Conservation (phyloP, 2,329 filamentous ascomycete genomes). For the Lachnellula arida region DNA sequence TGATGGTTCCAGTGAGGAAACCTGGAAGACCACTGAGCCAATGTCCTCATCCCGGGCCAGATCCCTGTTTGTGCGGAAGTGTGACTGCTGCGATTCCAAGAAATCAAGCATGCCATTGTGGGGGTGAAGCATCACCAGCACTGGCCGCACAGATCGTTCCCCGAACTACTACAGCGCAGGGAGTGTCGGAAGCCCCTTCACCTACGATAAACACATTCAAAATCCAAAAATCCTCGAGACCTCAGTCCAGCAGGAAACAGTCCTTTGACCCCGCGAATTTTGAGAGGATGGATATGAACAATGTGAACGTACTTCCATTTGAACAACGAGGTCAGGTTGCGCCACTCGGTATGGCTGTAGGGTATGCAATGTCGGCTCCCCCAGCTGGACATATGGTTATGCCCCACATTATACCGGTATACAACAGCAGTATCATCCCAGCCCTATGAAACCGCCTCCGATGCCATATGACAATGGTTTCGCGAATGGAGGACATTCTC, state of each 20-base stretch:
- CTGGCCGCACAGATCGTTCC: slow-evolving; percentile 6
- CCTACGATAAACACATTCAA: slow-evolving; percentile 28
- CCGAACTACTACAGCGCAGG: not conserved
- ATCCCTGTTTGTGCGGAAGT: slow-evolving; percentile 53
- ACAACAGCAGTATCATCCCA: slow-evolving; percentile 17
- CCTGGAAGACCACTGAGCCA: slow-evolving; percentile 65
- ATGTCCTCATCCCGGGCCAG: slow-evolving; percentile 55
- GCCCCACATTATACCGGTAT: slow-evolving; percentile 23
- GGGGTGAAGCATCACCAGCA: slow-evolving; percentile 26
- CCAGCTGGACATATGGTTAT: slow-evolving; percentile 19
- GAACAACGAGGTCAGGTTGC: slow-evolving; percentile 26
- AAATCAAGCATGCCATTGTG: slow-evolving; percentile 52
- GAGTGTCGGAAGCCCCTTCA: slow-evolving; percentile 39
- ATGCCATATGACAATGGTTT: slow-evolving; percentile 17
- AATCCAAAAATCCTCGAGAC: slow-evolving; percentile 24
- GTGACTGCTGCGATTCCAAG: slow-evolving; percentile 62
- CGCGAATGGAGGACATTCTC: slow-evolving; percentile 14
- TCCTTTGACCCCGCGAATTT: slow-evolving; percentile 47
- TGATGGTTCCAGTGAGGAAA: slow-evolving; percentile 67
- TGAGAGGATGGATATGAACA: slow-evolving; percentile 49
- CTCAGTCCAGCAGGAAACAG: slow-evolving; percentile 35
- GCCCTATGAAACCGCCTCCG: slow-evolving; percentile 21
- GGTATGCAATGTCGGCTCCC: slow-evolving; percentile 17
- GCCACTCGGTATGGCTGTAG: slow-evolving; percentile 18
- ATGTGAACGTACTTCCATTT: slow-evolving; percentile 44